These are phyloP conservation scores for Imleria badia DNA, from an alignment of 768 basidiomycete genomes.

Conservation along the genomic window DNA sequence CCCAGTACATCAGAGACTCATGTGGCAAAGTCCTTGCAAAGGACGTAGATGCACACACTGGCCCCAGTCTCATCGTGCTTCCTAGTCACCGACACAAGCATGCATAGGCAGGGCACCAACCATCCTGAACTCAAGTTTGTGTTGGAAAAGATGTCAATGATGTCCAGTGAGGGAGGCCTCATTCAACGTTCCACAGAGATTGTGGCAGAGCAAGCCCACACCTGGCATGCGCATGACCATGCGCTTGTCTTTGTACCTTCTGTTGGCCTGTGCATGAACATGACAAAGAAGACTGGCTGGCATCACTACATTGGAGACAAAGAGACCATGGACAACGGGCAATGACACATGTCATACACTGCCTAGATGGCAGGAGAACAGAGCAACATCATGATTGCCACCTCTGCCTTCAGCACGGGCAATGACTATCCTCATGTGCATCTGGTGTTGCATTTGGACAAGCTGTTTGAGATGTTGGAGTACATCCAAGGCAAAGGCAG, in stretches of 20 bases:
- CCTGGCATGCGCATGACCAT: not conserved
- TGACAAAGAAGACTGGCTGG: not conserved
- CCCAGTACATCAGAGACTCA: too few relatives aligned
- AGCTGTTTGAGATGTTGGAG: constrained; percentile 21
- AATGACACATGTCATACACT: not conserved
- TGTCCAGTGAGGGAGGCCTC: fast-evolving
- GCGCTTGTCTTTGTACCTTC: constrained; percentile 12
- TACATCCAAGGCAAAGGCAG: constrained; percentile 22
- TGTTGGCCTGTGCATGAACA: not conserved
- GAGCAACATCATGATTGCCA: constrained; percentile 14
- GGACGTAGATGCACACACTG: too few relatives aligned
- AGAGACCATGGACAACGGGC: not conserved
- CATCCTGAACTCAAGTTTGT: constrained; percentile 7
- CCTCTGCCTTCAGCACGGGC: constrained; percentile 27
- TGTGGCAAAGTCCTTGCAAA: too few relatives aligned
- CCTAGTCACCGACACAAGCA: not conserved
- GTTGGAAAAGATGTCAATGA: constrained; percentile 7
- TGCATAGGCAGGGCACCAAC: not conserved
- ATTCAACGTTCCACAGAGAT: not conserved
- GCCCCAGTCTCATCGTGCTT: too few relatives aligned
- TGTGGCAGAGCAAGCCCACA: fast-evolving
- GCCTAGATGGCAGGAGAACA: constrained; percentile 12
- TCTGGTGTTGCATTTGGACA: constrained; percentile 19
- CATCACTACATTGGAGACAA: constrained; percentile 18
- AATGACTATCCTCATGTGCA: constrained; percentile 25